A percentile compares a stretch with the other conserved stretches of the same genome.
These are phyloP conservation scores for Pestalotiopsis sp. DNA, from an alignment of 2,329 filamentous ascomycete species.

Conservation along the genomic window DNA sequence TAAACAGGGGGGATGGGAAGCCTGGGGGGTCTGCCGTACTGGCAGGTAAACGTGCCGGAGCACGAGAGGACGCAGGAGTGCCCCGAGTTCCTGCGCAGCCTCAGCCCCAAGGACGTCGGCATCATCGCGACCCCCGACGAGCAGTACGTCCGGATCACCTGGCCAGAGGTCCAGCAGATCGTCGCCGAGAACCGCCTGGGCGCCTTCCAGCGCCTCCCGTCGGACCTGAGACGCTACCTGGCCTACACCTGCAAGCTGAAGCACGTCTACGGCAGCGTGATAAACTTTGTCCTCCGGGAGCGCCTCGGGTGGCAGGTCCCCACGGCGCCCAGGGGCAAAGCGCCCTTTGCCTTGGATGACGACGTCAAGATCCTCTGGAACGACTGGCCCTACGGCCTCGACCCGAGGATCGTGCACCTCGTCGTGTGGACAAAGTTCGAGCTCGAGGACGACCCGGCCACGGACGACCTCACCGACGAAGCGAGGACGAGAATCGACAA, in stretches of 20 bases:
- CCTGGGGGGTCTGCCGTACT: slow-evolving; percentile 59
- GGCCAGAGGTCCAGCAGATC: slow-evolving; percentile 69
- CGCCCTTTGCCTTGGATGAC: slow-evolving; percentile 45
- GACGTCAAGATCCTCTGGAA: slow-evolving; percentile 81
- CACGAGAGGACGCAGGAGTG: slow-evolving; percentile 65
- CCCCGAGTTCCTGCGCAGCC: slow-evolving; percentile 67
- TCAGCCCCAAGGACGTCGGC: slow-evolving; percentile 66
- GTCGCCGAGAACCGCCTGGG: slow-evolving; percentile 70
- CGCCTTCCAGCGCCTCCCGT: slow-evolving; percentile 75
- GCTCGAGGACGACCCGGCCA: slow-evolving; percentile 66
- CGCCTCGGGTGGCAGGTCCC: slow-evolving; percentile 69
- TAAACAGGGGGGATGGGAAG: slow-evolving; percentile 37
- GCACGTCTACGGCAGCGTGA: slow-evolving; percentile 72
- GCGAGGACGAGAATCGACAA: slow-evolving; percentile 67
- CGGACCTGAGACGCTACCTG: slow-evolving; percentile 76
- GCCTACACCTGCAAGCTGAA: slow-evolving; percentile 67
- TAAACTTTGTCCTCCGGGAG: slow-evolving; percentile 73
- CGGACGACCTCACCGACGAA: slow-evolving; percentile 67
- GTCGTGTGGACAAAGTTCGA: slow-evolving; percentile 93
- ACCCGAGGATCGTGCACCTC: slow-evolving; percentile 75
- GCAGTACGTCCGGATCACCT: slow-evolving; percentile 64
- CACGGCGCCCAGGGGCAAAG: slow-evolving; percentile 29
- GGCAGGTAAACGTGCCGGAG: slow-evolving; percentile 78
- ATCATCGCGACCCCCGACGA: slow-evolving; percentile 74
- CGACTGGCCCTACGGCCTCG: slow-evolving; percentile 93